A percentile compares a stretch with the other conserved stretches of the same genome.
These are phyloP conservation scores for Saccharomycopsis fermentans DNA, from an alignment of 805 yeast species.

Conservation along the genomic window DNA sequence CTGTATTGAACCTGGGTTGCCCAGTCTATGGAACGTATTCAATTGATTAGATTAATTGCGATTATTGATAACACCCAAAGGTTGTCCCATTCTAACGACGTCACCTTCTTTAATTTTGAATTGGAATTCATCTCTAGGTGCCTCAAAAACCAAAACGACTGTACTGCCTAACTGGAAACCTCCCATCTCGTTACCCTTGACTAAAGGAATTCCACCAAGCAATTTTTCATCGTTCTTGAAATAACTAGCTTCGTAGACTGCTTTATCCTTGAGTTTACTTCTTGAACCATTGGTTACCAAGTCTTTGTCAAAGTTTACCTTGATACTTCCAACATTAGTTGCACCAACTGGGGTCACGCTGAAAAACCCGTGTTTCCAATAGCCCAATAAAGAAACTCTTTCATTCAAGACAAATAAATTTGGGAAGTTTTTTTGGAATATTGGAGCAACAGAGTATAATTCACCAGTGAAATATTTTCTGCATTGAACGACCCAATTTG, in stretches of 20 bases:
- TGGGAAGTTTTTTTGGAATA: conserved; percentile 77
- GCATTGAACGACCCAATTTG: conserved; percentile 87
- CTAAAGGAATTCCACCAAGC: conserved; percentile 79
- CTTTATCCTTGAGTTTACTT: conserved; percentile 54
- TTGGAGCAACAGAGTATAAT: conserved; percentile 80
- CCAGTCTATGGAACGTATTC: background rate
- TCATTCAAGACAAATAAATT: conserved; percentile 88
- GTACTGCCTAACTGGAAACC: conserved; percentile 95
- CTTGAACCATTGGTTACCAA: conserved; percentile 72
- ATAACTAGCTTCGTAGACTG: conserved; percentile 92
- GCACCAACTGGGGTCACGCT: conserved; percentile 99
- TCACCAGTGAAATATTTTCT: conserved; percentile 96
- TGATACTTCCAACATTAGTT: conserved; percentile 93
- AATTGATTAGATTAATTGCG: background rate
- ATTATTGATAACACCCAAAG: conserved; percentile 40
- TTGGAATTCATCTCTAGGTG: conserved; percentile 61
- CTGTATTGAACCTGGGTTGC: background rate
- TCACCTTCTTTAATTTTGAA: conserved; percentile 67
- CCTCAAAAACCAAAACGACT: conserved; percentile 94
- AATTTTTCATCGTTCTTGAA: conserved; percentile 55
- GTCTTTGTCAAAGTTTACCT: conserved; percentile 83
- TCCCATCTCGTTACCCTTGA: conserved; percentile 92
- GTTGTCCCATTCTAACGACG: conserved; percentile 75
- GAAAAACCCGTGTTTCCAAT: conserved; percentile 95
- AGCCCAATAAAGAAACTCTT: conserved; percentile 88